Percentiles rank a stretch among this genome's conserved stretches.
phyloP scores from a whole-genome alignment of 169 alveolate species.

The Plasmodium vinckei region DNA sequence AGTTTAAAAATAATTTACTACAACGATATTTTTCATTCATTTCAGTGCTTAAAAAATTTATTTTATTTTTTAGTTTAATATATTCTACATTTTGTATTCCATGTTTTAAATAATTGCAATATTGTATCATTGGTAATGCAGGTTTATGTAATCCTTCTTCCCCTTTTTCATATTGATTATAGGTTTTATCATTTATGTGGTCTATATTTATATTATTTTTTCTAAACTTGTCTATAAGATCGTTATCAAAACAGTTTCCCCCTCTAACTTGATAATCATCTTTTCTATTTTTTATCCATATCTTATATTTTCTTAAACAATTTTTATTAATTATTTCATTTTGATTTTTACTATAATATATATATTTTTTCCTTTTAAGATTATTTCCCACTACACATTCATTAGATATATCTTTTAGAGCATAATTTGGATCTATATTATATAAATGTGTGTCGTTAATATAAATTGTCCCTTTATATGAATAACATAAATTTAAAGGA shows the following conservation, averaged over 20 bases:
- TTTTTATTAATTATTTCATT: neutral
- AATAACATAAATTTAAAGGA: constrained; percentile 22
- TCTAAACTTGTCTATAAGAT: neutral
- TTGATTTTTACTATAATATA: neutral
- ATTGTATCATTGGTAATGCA: neutral
- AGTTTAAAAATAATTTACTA: constrained; percentile 16
- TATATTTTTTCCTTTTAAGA: neutral
- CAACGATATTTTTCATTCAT: constrained; percentile 37
- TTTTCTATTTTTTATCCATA: too few species aligned
- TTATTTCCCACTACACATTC: neutral
- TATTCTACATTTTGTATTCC: constrained; percentile 39
- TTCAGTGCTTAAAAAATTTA: constrained; percentile 22
- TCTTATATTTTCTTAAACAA: neutral
- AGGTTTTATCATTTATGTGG: neutral
- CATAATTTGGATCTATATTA: neutral
- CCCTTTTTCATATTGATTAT: neutral
- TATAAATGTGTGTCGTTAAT: constrained; percentile 12
- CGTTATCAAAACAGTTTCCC: neutral
- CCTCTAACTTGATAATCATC: neutral
- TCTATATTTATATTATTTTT: too few species aligned
- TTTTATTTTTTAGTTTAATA: neutral
- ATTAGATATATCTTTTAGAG: neutral
- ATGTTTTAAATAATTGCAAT: constrained; percentile 1
- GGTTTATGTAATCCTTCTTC: neutral
- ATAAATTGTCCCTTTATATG: constrained; percentile 11